These are phyloP conservation scores for Macadamia tetraphylla DNA, from an alignment of 164 flowering plant genomes.

Conservation along the genomic window DNA sequence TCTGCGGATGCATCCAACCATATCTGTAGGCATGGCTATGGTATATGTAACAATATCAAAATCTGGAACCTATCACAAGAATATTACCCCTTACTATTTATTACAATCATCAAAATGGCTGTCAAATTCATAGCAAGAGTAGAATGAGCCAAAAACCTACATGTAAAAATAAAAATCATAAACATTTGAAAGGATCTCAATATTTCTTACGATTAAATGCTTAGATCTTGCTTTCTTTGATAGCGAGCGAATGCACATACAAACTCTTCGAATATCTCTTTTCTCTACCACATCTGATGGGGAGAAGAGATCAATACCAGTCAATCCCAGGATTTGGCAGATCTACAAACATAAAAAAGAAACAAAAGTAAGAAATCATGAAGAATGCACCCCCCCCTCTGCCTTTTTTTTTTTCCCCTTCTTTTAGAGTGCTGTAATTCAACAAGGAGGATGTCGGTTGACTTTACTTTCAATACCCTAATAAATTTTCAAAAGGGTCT, in stretches of 20 bases:
- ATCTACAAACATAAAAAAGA: constrained; percentile 26
- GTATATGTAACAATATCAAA: constrained; percentile 58
- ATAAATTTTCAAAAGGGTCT: too few relatives aligned
- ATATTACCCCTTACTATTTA: neutral
- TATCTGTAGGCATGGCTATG: constrained; percentile 57
- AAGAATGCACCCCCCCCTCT: too few relatives aligned
- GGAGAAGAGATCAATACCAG: constrained; percentile 59
- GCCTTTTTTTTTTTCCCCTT: too few relatives aligned
- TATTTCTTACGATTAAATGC: constrained; percentile 37
- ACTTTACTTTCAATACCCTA: too few relatives aligned
- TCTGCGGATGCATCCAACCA: constrained; percentile 55
- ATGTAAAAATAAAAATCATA: neutral
- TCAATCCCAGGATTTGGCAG: constrained; percentile 59
- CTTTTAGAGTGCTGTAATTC: too few relatives aligned
- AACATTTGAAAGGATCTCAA: neutral
- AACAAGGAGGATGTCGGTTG: too few relatives aligned
- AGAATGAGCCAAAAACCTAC: neutral
- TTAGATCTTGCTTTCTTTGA: constrained; percentile 60
- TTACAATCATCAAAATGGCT: neutral
- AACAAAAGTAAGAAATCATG: constrained; percentile 1
- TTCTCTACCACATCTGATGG: constrained; percentile 79
- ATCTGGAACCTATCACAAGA: constrained; percentile 55
- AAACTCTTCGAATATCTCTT: constrained; percentile 56
- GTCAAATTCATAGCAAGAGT: neutral
- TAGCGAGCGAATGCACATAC: constrained; percentile 61